Evolutionary conservation across 2,329 filamentous ascomycete genomes (phyloP), one percentile per base, ranked within the genome.

Genomic region (Coniochaeta sp.): DNA sequence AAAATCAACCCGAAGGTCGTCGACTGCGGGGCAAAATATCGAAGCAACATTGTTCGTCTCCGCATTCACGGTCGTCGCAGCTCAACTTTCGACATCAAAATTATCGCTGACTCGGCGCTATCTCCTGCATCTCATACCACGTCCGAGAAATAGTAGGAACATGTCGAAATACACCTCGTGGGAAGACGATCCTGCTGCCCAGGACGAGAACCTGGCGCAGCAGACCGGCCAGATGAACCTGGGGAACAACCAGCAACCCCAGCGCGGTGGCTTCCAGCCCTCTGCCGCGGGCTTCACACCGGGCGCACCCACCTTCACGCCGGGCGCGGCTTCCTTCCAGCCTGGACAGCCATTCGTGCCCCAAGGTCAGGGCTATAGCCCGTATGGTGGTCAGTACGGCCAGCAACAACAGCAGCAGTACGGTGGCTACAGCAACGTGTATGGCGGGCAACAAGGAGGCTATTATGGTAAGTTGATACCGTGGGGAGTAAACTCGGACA

Each of bases 101-200:
- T 24, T 17, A 28, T 28, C 12, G 26, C 5, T 30, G 4, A 50
- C 19, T 52, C 47, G 47, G 47, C 19, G n/a, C 47, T 52, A 12
- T 5, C 47, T 3, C 19, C n/a, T 9, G 2, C 12, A 30, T 52
- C 24, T 12, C 47, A 52, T 26, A 26, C 3, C 16, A 14, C 9
- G 26, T 24, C 38, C 17, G 22, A 47, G 42, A 6, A n/a, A 52
- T 40, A 52, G 8, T 24, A 52, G 55, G 22, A 81, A 60, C 71
- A 96, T 96, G 92, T 89, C 93, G 69, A 87, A 93, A 75, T 89
- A 91, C 70, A 92, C 96, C 75, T 96, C 92, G 64, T 98, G 95
- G 90, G 93, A 98, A 78, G 91, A 96, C 71, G 90, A 93, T 70
- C 87, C 88, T 70, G 81, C 88, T 59, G 87, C 85, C 64, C 88